Evolutionary conservation across 2,329 filamentous ascomycete genomes (phyloP), one percentile per base, ranked within the genome.

Genomic region (Colletotrichum camelliae): DNA sequence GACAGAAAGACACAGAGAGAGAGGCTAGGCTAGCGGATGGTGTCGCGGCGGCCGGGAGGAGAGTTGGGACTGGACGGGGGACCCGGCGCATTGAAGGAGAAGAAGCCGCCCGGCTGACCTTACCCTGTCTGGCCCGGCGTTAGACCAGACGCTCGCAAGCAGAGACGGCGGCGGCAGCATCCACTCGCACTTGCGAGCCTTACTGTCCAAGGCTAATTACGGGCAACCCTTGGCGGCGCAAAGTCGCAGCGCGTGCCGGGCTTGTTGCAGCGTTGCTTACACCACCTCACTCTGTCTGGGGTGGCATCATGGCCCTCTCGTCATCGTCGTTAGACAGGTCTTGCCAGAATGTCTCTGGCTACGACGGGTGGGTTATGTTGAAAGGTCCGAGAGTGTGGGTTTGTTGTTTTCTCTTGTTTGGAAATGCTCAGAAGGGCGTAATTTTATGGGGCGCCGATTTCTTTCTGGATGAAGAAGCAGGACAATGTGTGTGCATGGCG

Each of bases 341-440:
- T 31, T 70, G 55, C 69, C 74, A 75, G 70, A 75, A 75, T 75
- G 74, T 75, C 74, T 75, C 64, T 75, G 62, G 66, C 55, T 33
- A 64, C 21, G 21, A 37, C 61, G 33, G 35, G 24, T 21, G 29
- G 58, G n/a, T 10, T 24, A 10, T 27, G 29, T 24, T n/a, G 10
- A 35, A 35, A 64, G 61, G 61, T 64, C 61, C 29, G 61, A 43
- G 61, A 12, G 66, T 16, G 62, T 66, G 52, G 35, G 52, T 60
- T 68, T 68, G 66, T 68, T 68, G 64, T 68, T 68, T 55, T 68
- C 66, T 67, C 64, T 66, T 18, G 57, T 61, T 58, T 31, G 52
- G 52, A 68, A 58, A 29, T 43, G 66, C 16, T 58, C 24, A 37
- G 52, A 60, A 43, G 52, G 52, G 33, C 21, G 66, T n/a, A 60